These are phyloP conservation scores for Pontederia crassipes DNA, from an alignment of 176 grass and related monocot genomes.

Conservation along the genomic window DNA sequence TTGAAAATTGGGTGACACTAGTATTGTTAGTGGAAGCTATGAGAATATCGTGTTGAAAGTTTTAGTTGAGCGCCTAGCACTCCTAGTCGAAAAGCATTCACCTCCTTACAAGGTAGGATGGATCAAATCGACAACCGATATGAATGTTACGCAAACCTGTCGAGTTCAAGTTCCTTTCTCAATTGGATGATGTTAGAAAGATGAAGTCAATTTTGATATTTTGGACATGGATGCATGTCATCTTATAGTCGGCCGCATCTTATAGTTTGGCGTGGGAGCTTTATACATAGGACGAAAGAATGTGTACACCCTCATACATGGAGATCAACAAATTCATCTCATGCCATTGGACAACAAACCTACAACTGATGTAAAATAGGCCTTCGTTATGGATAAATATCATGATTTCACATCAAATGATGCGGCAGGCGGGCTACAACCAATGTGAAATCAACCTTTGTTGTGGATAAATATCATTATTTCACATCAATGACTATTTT, in stretches of 20 bases:
- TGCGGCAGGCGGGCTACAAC: too few relatives aligned
- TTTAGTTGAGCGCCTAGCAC: conserved; percentile 2
- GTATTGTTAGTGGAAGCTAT: conserved; percentile 14
- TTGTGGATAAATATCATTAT: too few relatives aligned
- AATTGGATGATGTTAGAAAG: too few relatives aligned
- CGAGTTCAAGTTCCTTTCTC: too few relatives aligned
- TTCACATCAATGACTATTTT: too few relatives aligned
- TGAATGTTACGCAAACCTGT: neutral
- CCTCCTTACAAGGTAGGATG: conserved; percentile 9
- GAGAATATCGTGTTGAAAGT: conserved; percentile 2
- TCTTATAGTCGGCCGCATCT: conserved; percentile 2
- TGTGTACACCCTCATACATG: neutral
- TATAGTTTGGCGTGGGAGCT: neutral
- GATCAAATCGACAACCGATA: neutral
- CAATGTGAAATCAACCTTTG: too few relatives aligned
- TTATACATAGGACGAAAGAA: neutral
- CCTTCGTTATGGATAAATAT: too few relatives aligned
- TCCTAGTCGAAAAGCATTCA: conserved; percentile 5
- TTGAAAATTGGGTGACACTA: conserved; percentile 14
- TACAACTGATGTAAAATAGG: too few relatives aligned
- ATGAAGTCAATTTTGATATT: neutral
- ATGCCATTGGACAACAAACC: too few relatives aligned
- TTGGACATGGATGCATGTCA: neutral
- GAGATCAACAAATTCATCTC: neutral
- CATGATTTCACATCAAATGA: too few relatives aligned